Evolutionary conservation across 306 rosid species (phyloP), one percentile per base, ranked within the genome.

Genomic region (Abrus pulchellus): DNA sequence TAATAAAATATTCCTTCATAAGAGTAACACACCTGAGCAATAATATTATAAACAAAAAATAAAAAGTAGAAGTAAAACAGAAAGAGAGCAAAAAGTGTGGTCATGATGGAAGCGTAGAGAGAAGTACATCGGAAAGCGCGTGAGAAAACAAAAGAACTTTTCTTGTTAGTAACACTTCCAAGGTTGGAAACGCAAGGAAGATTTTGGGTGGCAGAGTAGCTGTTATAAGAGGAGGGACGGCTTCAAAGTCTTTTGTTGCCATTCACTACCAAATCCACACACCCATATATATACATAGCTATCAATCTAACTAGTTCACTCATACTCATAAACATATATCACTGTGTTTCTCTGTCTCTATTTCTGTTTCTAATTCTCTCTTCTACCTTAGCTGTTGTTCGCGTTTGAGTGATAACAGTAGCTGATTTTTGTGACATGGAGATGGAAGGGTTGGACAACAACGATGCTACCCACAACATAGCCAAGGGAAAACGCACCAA

Each of bases 401-500:
- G 20, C 20, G 20, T 20, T 20, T 20, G 20, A 20, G 20, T 20
- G 20, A 20, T 20, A 20, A 20, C 20, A 20, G 20, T 20, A 20
- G 20, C 20, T 20, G 20, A 20, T 64, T 28, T 34, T 14, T 71
- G 9, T 30, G 9, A 27, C 12, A 54, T 81, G 74, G 45, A 57
- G 14, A 90, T 84, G 90, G 93, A 92, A 12, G 74, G 74, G 68
- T 10, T 84, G 81, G 20, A 77, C 63, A 12, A 38, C 57, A 73
- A 77, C 45, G 30, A 56, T 56, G 54, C 81, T 43, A n/a, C 30
- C 54, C 62, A 78, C 62, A 69, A 69, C 52, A 47, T 77, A 11
- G 78, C 70, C 47, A 90, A 91, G 67, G 86, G 94, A n/a, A 93
- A 87, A 87, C 93, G 97, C 14, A 90, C 86, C 63, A 95, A 90